phyloP scores from a whole-genome alignment of 176 grass and related monocot genomes.

The Otatea glauca region DNA sequence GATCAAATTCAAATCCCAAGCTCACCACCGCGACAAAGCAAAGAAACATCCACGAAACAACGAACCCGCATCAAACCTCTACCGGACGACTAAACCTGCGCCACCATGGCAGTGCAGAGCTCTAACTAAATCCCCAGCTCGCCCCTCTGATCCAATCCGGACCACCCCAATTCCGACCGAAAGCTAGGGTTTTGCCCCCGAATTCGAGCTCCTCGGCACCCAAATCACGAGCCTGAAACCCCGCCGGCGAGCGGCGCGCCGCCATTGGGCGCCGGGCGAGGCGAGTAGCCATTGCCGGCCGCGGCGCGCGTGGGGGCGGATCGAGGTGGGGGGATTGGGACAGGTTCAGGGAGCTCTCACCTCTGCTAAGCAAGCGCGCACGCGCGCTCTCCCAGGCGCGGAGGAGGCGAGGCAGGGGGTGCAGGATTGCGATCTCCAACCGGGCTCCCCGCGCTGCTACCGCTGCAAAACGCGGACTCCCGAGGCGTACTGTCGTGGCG shows the following conservation, averaged over 20 bases:
- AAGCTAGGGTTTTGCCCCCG: conserved; percentile 19
- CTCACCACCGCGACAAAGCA: conserved; percentile 3
- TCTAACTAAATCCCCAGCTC: conserved; percentile 36
- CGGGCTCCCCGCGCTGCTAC: conserved; percentile 22
- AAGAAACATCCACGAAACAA: conserved; percentile 28
- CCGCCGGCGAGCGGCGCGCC: background rate
- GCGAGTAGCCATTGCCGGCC: conserved; percentile 37
- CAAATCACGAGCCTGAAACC: conserved; percentile 6
- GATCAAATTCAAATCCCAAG: conserved; percentile 52
- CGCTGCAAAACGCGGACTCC: background rate
- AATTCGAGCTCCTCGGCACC: conserved; percentile 43
- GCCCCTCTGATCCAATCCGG: conserved; percentile 46
- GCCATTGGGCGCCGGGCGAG: conserved; percentile 42
- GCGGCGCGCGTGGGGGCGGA: conserved; percentile 17
- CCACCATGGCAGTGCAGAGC: background rate
- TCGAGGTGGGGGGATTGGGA: conserved; percentile 34
- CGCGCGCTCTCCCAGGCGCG: background rate
- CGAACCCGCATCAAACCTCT: conserved; percentile 1
- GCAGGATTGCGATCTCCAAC: conserved; percentile 48
- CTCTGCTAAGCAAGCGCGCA: conserved; percentile 29
- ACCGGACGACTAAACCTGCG: conserved; percentile 16
- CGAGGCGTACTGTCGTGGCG: background rate
- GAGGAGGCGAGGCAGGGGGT: background rate
- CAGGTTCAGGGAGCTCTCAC: conserved; percentile 42
- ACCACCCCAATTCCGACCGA: conserved; percentile 39